A percentile compares a stretch with the other conserved stretches of the same genome.
Conservation (phyloP, 495 filamentous ascomycete species). For the Aspergillus homomorphus region DNA sequence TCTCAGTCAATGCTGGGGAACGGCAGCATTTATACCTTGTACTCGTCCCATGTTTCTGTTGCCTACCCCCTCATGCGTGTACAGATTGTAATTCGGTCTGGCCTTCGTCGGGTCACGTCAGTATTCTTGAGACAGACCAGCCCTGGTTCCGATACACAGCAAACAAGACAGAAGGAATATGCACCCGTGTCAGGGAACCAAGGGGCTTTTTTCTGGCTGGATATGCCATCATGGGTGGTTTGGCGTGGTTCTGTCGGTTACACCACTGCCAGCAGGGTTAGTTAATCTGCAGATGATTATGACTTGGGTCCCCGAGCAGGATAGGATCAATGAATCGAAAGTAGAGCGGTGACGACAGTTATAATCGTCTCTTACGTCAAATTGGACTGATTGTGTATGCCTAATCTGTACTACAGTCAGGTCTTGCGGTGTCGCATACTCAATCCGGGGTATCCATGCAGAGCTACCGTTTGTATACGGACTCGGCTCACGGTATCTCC, state of each 20-base stretch:
- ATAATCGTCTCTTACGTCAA: background rate
- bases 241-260: background rate
- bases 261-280: background rate
- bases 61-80: background rate
- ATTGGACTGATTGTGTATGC: background rate
- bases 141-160: background rate
- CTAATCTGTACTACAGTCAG: slow-evolving; percentile 1
- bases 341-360: background rate
- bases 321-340: background rate
- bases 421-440: background rate
- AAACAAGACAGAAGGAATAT: background rate
- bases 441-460: background rate
- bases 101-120: background rate
- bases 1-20: background rate
- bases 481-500: background rate
- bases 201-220: background rate
- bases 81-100: background rate
- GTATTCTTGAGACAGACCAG: background rate
- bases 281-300: background rate
- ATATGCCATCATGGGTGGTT: background rate
- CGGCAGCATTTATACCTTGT: background rate
- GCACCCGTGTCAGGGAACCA: background rate
- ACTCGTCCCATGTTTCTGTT: background rate
- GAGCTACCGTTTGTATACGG: background rate
- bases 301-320: background rate